A percentile compares a stretch with the other conserved stretches of the same genome.
Evolutionary conservation across 73 alveolate species (phyloP).

Genomic region (Vitrella brassicaformis): DNA sequence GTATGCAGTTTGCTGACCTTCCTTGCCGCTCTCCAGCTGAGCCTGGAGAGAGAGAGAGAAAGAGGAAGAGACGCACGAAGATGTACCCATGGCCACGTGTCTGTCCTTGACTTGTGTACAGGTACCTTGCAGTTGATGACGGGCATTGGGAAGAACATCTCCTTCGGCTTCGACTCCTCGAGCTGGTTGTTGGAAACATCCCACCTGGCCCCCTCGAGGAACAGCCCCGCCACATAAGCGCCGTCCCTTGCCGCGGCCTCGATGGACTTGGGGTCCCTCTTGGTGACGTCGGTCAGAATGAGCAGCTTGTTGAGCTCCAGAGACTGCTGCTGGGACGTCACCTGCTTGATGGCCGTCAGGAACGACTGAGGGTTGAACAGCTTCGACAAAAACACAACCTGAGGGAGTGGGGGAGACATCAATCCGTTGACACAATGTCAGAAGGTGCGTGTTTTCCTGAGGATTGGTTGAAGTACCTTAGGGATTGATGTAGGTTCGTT

Average conservation of each 20-base stretch:
- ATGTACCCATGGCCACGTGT: too few relatives aligned
- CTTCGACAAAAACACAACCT: constrained; percentile 38
- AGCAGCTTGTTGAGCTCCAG: constrained; percentile 87
- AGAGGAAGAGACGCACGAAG: too few relatives aligned
- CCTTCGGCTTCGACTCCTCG: constrained; percentile 95
- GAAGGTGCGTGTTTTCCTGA: too few relatives aligned
- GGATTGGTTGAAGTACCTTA: neutral
- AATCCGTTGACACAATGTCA: too few relatives aligned
- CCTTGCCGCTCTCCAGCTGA: too few relatives aligned
- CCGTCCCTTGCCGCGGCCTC: constrained; percentile 84
- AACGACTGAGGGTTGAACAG: constrained; percentile 98
- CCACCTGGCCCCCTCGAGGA: constrained; percentile 90
- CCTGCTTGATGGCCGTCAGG: constrained; percentile 97
- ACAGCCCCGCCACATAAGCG: constrained; percentile 86
- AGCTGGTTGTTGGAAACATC: constrained; percentile 84
- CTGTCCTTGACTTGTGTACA: too few relatives aligned
- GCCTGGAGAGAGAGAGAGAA: too few relatives aligned
- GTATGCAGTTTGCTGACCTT: too few relatives aligned
- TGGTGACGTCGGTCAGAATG: constrained; percentile 93
- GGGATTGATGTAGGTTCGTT: neutral
- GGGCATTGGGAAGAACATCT: constrained; percentile 94
- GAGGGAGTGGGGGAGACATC: too few relatives aligned
- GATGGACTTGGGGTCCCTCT: constrained; percentile 81
- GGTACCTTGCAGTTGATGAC: constrained; percentile 97
- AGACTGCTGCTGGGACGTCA: constrained; percentile 81